Evolutionary conservation across 176 grass and related monocot genomes (phyloP).

Genomic region (Paspalum notatum): DNA sequence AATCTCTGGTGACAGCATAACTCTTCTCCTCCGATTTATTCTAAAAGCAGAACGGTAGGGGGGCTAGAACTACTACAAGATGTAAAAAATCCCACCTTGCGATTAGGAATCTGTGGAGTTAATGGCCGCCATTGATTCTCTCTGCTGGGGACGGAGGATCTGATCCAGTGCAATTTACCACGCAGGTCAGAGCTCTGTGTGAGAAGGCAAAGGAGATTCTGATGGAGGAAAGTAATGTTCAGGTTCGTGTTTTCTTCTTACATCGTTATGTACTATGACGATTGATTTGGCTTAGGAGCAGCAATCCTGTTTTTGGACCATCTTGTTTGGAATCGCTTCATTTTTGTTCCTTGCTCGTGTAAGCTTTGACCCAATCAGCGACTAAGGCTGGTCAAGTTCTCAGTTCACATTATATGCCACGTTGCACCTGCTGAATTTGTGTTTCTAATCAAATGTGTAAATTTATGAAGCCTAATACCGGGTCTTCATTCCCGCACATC

Average conservation of each 20-base stretch:
- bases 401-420: neutral
- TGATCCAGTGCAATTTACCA: neutral
- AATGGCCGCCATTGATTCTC: neutral
- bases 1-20: neutral
- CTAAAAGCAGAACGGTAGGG: neutral
- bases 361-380: neutral
- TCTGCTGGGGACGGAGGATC: neutral
- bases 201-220: constrained; percentile 98
- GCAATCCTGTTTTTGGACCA: too few relatives aligned
- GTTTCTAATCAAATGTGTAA: neutral
- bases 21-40: neutral
- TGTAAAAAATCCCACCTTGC: neutral
- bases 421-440: neutral
- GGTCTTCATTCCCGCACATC: neutral
- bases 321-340: neutral
- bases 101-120: neutral
- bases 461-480: neutral
- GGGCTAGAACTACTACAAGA: neutral
- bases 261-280: neutral
- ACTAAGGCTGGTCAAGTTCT: neutral
- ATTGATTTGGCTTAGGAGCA: neutral
- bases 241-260: constrained; percentile 47
- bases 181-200: constrained; percentile 81
- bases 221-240: constrained; percentile 98
- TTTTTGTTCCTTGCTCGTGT: neutral